Evolutionary conservation across 805 yeast genomes (phyloP), one percentile per base, ranked within the genome.

Genomic region (Starmerella apicola): DNA sequence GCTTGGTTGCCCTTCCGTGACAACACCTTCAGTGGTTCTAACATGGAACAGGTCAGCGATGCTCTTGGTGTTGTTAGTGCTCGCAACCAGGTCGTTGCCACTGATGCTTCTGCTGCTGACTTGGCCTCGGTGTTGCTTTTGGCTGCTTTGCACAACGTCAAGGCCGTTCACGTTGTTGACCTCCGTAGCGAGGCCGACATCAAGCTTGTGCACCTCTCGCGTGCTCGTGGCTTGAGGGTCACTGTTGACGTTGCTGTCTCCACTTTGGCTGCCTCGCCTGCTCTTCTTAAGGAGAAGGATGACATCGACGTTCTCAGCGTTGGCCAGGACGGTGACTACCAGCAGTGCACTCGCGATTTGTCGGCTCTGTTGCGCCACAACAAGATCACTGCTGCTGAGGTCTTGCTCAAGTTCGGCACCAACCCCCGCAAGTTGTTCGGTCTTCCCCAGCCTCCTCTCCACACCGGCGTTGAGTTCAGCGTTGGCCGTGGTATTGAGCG

Each of bases 91-190:
- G 88, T 91, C 44, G 79, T 88, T 45, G 71, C 86, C 48, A 84
- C 95, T 31, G 96, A 88, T 62, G 95, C 97, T 36, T 77, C 74
- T 59, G 78, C 88, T 20, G 81, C 95, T 29, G 88, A 84, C 55
- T 68, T 88, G 55, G 97, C 97, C n/a, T 81, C 95, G 3, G 79
- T 86, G 33, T 66, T 88, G 58, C 71, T 88, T 55, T 68, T 88
- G 63, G 94, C 96, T 32, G 81, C 95, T 21, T 71, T 88, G 57
- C 85, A 82, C 68, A 72, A 67, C 63, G 42, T 44, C 12, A 74
- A 94, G 55, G 67, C 84, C 30, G 79, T 88, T 49, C 97, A 88
- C 62, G 77, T 88, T 52, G 82, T 94, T 41, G 85, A 81, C 50
- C 91, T 88, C 37, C 74, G 81, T 31, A 70, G 79, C 44, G 75